Conservation (phyloP, 2,329 filamentous ascomycete species). For the Sporothrix brasiliensis region DNA sequence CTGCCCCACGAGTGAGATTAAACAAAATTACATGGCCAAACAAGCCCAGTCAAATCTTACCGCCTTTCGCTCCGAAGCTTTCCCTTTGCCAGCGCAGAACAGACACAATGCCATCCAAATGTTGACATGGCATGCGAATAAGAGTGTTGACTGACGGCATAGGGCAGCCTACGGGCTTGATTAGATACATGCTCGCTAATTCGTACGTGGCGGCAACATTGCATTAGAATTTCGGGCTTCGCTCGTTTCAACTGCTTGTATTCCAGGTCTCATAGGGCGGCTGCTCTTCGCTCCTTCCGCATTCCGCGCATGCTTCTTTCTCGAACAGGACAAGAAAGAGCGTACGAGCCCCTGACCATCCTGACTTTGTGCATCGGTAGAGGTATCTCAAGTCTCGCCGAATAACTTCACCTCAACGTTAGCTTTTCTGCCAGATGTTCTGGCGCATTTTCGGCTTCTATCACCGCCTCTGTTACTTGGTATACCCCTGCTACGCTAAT, state of each 20-base stretch:
- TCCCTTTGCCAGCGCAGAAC: conserved; percentile 19
- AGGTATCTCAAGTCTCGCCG: background rate
- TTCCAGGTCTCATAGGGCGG: too few relatives aligned
- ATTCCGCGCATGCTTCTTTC: background rate
- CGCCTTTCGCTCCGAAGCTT: conserved; percentile 18
- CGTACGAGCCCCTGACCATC: background rate
- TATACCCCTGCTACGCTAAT: conserved; percentile 20
- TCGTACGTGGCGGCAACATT: background rate
- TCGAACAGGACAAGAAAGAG: background rate
- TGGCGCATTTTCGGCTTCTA: conserved; percentile 6
- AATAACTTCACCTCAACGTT: background rate
- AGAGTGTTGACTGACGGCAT: background rate
- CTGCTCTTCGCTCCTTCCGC: conserved; percentile 21
- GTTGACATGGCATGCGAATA: background rate
- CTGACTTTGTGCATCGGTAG: background rate
- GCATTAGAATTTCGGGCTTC: conserved; percentile 2
- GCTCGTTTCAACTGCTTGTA: conserved; percentile 1
- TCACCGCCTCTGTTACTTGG: background rate
- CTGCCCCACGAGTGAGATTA: conserved; percentile 36
- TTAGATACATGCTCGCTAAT: background rate
- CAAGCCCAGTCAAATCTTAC: conserved; percentile 26
- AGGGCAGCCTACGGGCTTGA: background rate
- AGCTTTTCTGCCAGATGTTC: background rate
- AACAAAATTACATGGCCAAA: conserved; percentile 35
- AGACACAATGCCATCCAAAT: conserved; percentile 9